Evolutionary conservation across 805 yeast genomes (phyloP).

Genomic region (Cyberlindnera samutprakarnensis): DNA sequence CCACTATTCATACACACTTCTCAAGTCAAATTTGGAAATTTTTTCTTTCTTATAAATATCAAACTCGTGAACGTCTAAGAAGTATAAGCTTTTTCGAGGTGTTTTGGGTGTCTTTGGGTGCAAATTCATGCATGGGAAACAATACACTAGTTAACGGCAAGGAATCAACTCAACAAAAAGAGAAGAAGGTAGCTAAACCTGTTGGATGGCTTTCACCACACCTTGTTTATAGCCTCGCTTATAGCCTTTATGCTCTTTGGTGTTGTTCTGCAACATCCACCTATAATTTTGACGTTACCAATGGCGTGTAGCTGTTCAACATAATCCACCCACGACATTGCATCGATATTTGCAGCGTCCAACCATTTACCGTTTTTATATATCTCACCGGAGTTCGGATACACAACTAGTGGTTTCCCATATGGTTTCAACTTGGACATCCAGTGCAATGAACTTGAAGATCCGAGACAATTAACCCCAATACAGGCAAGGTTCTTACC

Average conservation of each 20-base stretch:
- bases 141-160: too few relatives aligned
- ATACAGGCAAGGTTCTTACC: slow-evolving; percentile 24
- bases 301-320: slow-evolving; percentile 32
- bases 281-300: slow-evolving; percentile 43
- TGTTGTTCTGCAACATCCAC: slow-evolving; percentile 72
- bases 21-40: too few relatives aligned
- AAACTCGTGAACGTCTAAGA: too few relatives aligned
- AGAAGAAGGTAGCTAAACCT: too few relatives aligned
- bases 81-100: slow-evolving; percentile 1
- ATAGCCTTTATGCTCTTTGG: slow-evolving; percentile 28
- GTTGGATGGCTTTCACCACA: too few relatives aligned
- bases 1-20: too few relatives aligned
- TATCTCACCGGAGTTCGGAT: slow-evolving; percentile 72
- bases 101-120: slow-evolving; percentile 4
- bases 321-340: slow-evolving; percentile 30
- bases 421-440: slow-evolving; percentile 25
- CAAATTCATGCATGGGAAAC: too few relatives aligned
- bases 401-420: slow-evolving; percentile 39
- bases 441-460: slow-evolving; percentile 32
- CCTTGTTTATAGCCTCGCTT: slow-evolving; percentile 1
- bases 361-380: slow-evolving; percentile 37
- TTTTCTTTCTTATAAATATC: too few relatives aligned
- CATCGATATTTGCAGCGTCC: slow-evolving; percentile 23
- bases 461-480: slow-evolving; percentile 67
- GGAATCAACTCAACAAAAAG: too few relatives aligned